These are phyloP conservation scores for Penicillium riverlandense DNA, from an alignment of 495 filamentous ascomycete species.

Conservation along the genomic window DNA sequence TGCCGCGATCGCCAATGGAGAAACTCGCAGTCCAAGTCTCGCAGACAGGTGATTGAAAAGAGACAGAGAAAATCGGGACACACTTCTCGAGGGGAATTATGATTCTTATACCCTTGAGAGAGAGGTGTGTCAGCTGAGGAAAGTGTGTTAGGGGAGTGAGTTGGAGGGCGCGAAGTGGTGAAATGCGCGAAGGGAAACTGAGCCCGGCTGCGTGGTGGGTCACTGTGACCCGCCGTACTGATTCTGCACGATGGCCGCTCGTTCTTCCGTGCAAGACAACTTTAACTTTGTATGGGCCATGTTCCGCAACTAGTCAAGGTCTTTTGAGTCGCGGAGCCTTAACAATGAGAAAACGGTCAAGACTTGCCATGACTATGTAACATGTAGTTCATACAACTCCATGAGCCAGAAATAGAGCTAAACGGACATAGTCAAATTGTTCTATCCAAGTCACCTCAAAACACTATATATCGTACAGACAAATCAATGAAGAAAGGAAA, in stretches of 20 bases:
- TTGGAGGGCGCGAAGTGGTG: constrained; percentile 3
- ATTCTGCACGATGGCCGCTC: background rate
- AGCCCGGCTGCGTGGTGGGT: background rate
- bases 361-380: no score
- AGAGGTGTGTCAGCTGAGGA: constrained; percentile 7
- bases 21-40: background rate
- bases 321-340: no score
- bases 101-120: constrained; percentile 4
- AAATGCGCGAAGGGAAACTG: constrained; percentile 9
- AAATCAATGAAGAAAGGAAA: background rate
- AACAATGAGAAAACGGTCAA: no score
- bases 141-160: background rate
- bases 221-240: background rate
- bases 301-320: no score
- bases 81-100: background rate
- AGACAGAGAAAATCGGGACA: background rate
- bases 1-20: constrained; percentile 9
- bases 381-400: no score
- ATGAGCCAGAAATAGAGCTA: background rate
- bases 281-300: no score
- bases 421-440: background rate
- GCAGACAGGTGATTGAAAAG: background rate
- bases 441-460: background rate
- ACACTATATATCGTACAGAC: constrained; percentile 12
- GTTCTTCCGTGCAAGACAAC: no score